Base-by-base conservation (phyloP, 129 eudicot genomes). In the Artemisia argyi region DNA sequence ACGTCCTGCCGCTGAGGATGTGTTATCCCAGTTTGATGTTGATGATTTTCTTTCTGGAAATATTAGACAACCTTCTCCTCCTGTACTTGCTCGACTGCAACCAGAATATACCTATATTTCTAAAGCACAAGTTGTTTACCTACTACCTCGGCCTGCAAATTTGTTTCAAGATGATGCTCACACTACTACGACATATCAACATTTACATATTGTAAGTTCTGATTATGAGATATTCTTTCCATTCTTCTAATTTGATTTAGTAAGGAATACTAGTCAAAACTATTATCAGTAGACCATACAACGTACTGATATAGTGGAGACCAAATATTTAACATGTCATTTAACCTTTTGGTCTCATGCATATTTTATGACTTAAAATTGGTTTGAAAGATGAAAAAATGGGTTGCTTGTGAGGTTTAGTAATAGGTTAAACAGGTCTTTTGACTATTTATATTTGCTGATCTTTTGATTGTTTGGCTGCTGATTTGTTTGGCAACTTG, bases 61-160 rank as follows among this genome's bases (percentile, higher is more conserved):
- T 87, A 86, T 90, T 76, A 82, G 91, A 82, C 97, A 90, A 80
- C 98, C 93, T 42, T 81, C 83, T 60, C 98, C 98, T 3, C 98
- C 97, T 68, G 96, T 94, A 48, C 92, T 90, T 69, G 98, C 97
- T 63, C 89, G 88, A 79, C 75, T 94, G 78, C 93, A 83, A 72
- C 84, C 92, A 48, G 92, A 83, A 69, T 59, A 60, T 67, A 66
- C 48, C 61, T 88, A 85, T 10, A 87, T 93, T 53, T 79, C 93
- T 72, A 96, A 95, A 61, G 59, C 95, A 47, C 80, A 78, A 79
- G 96, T 93, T 83, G 98, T 95, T n/a, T 96, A 93, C 79, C 98
- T 96, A 65, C 84, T 95, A 73, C 98, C 96, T 39, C 96, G 97
- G 26, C 97, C 98, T 18, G 90, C 88, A 59, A 87, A 69, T 30